These are phyloP conservation scores for Epichloe scottii DNA, from an alignment of 2,329 filamentous ascomycete species.

Conservation along the genomic window DNA sequence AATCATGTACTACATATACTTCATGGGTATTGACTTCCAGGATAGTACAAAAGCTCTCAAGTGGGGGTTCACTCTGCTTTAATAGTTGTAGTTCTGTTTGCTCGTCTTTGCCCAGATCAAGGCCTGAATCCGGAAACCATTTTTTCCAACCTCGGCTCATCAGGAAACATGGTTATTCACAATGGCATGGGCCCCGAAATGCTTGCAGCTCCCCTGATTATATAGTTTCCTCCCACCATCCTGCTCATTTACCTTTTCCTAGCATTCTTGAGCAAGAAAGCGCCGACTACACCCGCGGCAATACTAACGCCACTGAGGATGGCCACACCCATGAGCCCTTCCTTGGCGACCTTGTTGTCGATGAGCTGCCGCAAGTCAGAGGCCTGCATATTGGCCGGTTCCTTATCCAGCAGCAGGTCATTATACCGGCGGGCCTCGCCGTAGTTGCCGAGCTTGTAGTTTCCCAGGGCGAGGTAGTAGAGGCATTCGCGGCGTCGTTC, in stretches of 20 bases:
- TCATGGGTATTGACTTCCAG: neutral
- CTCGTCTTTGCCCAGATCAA: neutral
- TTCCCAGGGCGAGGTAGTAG: constrained; percentile 92
- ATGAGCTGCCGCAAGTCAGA: constrained; percentile 76
- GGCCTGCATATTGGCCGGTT: constrained; percentile 84
- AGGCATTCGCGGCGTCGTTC: constrained; percentile 94
- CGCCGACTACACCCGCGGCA: constrained; percentile 84
- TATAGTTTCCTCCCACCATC: no score
- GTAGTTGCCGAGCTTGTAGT: constrained; percentile 98
- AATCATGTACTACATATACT: constrained; percentile 1
- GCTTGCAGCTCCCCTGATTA: neutral
- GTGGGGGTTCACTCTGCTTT: neutral
- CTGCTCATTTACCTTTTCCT: constrained; percentile 36
- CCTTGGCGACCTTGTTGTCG: constrained; percentile 90
- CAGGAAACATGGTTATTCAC: no score
- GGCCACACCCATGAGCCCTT: constrained; percentile 86
- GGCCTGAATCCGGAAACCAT: no score
- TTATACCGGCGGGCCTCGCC: constrained; percentile 91
- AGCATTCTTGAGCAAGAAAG: constrained; percentile 68
- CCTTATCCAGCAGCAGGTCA: constrained; percentile 78
- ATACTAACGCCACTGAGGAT: constrained; percentile 90
- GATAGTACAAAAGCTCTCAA: neutral
- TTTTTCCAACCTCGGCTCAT: neutral
- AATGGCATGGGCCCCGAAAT: neutral
- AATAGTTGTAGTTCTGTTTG: neutral